Evolutionary conservation across 2,329 filamentous ascomycete genomes (phyloP).

Genomic region (Beauveria scarabaeidicola): DNA sequence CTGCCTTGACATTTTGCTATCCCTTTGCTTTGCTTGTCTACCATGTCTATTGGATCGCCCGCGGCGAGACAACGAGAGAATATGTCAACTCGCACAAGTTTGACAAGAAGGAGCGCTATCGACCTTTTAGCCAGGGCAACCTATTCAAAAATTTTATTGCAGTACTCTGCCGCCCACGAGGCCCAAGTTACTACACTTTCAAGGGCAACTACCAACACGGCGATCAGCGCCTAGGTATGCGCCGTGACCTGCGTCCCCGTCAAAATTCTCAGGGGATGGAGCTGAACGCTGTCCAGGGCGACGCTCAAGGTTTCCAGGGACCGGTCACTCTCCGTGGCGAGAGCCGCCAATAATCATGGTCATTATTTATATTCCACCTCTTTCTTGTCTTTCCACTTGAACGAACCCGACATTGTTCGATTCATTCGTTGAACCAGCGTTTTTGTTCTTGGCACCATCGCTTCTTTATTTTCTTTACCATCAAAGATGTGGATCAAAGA

Average conservation of each 20-base stretch:
- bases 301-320: slow-evolving; percentile 43
- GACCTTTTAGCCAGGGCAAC: slow-evolving; percentile 76
- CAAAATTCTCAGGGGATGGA: slow-evolving; percentile 55
- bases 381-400: neutral
- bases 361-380: neutral
- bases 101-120: slow-evolving; percentile 78
- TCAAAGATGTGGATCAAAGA: neutral
- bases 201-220: slow-evolving; percentile 68
- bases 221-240: slow-evolving; percentile 70
- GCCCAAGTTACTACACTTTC: slow-evolving; percentile 84
- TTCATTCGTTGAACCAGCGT: slow-evolving; percentile 9
- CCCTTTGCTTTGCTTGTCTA: slow-evolving; percentile 78
- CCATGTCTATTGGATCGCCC: slow-evolving; percentile 81
- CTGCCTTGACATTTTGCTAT: slow-evolving; percentile 65
- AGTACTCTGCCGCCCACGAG: slow-evolving; percentile 73
- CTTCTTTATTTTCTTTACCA: slow-evolving; percentile 2
- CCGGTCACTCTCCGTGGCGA: slow-evolving; percentile 37
- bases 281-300: slow-evolving; percentile 57
- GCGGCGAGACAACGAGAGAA: slow-evolving; percentile 91
- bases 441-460: slow-evolving; percentile 1
- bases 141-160: slow-evolving; percentile 70
- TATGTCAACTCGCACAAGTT: slow-evolving; percentile 97
- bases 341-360: slow-evolving; percentile 16
- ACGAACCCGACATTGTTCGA: neutral
- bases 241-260: slow-evolving; percentile 29